These are phyloP conservation scores for Cadophora sp. DNA, from an alignment of 2,329 filamentous ascomycete species.

Conservation along the genomic window DNA sequence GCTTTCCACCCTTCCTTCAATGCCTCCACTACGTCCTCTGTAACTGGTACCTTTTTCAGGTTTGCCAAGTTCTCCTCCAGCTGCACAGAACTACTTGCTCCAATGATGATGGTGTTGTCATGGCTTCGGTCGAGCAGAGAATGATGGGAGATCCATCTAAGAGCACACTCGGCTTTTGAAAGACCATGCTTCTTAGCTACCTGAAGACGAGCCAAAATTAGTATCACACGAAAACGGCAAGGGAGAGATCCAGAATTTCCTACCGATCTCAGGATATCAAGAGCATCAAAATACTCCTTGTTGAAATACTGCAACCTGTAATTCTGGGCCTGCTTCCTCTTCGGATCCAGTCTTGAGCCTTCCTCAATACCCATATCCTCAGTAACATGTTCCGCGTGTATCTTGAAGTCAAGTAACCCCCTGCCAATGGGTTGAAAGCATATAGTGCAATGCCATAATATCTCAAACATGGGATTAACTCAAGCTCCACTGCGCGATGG, in stretches of 20 bases:
- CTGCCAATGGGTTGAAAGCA: conserved; percentile 65
- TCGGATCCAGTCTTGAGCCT: conserved; percentile 45
- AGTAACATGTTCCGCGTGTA: conserved; percentile 57
- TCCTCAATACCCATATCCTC: conserved; percentile 23
- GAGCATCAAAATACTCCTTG: conserved; percentile 67
- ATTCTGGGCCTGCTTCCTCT: conserved; percentile 55
- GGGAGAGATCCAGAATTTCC: not conserved
- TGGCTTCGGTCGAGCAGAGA: conserved; percentile 60
- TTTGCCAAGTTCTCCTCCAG: conserved; percentile 60
- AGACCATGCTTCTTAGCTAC: conserved; percentile 67
- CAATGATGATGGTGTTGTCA: conserved; percentile 66
- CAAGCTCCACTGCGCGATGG: conserved; percentile 62
- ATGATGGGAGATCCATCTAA: conserved; percentile 77
- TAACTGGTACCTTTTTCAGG: conserved; percentile 72
- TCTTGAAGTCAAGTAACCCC: conserved; percentile 52
- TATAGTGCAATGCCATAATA: conserved; percentile 67
- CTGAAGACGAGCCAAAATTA: not conserved
- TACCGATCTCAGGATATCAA: conserved; percentile 60
- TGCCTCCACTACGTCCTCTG: conserved; percentile 75
- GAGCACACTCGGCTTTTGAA: conserved; percentile 73
- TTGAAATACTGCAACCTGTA: conserved; percentile 67
- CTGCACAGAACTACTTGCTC: conserved; percentile 56
- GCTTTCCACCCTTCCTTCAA: conserved; percentile 68
- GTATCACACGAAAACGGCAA: not conserved
- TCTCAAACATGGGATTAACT: conserved; percentile 62